Evolutionary conservation across 371 early-diverging fungal species (phyloP).

Genomic region (Mucor mucedo): DNA sequence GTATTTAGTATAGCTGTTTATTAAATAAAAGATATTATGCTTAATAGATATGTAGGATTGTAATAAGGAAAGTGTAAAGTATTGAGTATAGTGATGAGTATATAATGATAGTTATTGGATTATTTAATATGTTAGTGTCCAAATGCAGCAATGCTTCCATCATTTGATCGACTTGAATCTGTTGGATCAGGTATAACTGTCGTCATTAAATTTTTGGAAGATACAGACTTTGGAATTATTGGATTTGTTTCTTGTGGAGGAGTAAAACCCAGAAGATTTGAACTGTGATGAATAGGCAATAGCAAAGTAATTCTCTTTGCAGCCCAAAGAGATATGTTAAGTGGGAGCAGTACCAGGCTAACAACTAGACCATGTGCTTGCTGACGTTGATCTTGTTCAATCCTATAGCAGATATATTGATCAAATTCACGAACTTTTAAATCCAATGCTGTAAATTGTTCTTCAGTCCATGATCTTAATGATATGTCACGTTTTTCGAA

Average conservation of each 20-base stretch:
- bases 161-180: slow-evolving; percentile 19
- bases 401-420: slow-evolving; percentile 47
- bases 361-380: slow-evolving; percentile 36
- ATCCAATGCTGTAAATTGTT: slow-evolving; percentile 55
- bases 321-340: slow-evolving; percentile 49
- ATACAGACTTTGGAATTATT: background rate
- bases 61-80: too few relatives aligned
- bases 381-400: slow-evolving; percentile 54
- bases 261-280: background rate
- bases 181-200: slow-evolving; percentile 12
- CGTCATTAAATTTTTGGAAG: slow-evolving; percentile 13
- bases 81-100: too few relatives aligned
- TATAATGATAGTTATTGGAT: too few relatives aligned
- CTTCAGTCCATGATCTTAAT: slow-evolving; percentile 56
- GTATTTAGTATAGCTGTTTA: too few relatives aligned
- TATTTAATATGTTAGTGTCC: slow-evolving; percentile 2
- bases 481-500: slow-evolving; percentile 57
- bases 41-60: too few relatives aligned
- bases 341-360: slow-evolving; percentile 44
- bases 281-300: slow-evolving; percentile 9
- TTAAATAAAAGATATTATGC: too few relatives aligned
- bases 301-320: slow-evolving; percentile 36
- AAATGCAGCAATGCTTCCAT: slow-evolving; percentile 27
- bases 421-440: slow-evolving; percentile 60
- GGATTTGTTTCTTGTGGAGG: background rate